These are phyloP conservation scores for Fragaria vesca DNA, from an alignment of 306 rosid genomes.

Conservation along the genomic window DNA sequence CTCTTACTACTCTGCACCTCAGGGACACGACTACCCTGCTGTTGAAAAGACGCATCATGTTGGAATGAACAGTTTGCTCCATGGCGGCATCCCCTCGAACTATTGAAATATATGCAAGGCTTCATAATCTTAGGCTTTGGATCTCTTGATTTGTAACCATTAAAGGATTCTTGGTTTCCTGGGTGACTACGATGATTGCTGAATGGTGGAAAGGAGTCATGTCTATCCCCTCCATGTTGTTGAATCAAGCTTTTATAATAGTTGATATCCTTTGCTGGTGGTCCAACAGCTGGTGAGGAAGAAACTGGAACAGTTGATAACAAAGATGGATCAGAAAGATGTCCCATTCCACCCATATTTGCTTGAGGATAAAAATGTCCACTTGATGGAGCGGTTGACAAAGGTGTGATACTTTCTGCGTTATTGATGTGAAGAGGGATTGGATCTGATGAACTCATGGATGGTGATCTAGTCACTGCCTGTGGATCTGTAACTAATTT, in stretches of 20 bases:
- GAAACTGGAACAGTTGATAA: conserved; percentile 36
- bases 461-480: conserved; percentile 43
- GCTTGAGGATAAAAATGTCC: conserved; percentile 42
- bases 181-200: conserved; percentile 47
- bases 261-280: conserved; percentile 56
- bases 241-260: conserved; percentile 93
- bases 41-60: conserved; percentile 67
- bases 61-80: conserved; percentile 81
- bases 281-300: conserved; percentile 34
- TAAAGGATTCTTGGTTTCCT: conserved; percentile 48
- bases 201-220: conserved; percentile 48
- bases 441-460: conserved; percentile 38
- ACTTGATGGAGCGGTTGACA: conserved; percentile 29
- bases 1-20: conserved; percentile 64
- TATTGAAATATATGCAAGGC: conserved; percentile 88
- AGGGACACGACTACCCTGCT: conserved; percentile 42
- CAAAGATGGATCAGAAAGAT: conserved; percentile 37
- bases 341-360: conserved; percentile 39
- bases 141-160: conserved; percentile 53
- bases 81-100: conserved; percentile 85
- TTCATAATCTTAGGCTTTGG: conserved; percentile 75
- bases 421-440: conserved; percentile 30
- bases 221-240: conserved; percentile 88
- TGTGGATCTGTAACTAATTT: conserved; percentile 61
- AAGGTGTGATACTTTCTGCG: conserved; percentile 34